Evolutionary conservation across 2,329 filamentous ascomycete species (phyloP).

Genomic region (Fusarium pseudocircinatum): DNA sequence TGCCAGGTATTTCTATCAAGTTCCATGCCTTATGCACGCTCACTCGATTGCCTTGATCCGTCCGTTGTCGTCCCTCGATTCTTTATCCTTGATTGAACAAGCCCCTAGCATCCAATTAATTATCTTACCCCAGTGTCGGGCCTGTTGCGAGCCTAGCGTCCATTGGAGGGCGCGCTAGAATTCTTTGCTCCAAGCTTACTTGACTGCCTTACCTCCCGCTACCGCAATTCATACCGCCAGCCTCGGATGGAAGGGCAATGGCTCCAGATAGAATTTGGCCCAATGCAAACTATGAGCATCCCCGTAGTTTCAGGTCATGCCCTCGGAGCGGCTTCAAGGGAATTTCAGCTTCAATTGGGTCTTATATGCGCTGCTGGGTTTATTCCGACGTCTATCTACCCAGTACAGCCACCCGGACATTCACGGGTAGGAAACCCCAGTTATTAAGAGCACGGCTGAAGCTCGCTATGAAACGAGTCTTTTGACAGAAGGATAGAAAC

Average conservation of each 20-base stretch:
- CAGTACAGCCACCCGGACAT: conserved; percentile 18
- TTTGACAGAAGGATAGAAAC: background rate
- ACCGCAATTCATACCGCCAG: conserved; percentile 14
- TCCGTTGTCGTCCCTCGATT: conserved; percentile 1
- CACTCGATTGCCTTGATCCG: background rate
- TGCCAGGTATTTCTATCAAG: background rate
- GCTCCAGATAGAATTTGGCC: conserved; percentile 28
- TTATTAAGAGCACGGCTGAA: background rate
- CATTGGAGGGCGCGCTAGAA: conserved; percentile 18
- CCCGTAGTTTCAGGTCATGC: conserved; percentile 23
- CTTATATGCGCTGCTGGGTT: background rate
- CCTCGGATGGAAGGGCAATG: conserved; percentile 14
- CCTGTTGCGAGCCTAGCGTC: conserved; percentile 14
- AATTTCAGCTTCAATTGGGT: background rate
- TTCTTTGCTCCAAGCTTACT: conserved; percentile 13
- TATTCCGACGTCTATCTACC: background rate
- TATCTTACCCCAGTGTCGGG: conserved; percentile 27
- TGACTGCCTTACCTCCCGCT: background rate
- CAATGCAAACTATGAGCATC: conserved; percentile 13
- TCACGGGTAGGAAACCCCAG: conserved; percentile 1
- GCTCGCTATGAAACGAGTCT: background rate
- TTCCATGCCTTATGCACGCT: background rate
- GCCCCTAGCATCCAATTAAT: conserved; percentile 13
- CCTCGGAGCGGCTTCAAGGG: background rate
- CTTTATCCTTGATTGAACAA: conserved; percentile 14